Conservation (phyloP, 1,139 yeast genomes). For the Oligophagozyma castellii region DNA sequence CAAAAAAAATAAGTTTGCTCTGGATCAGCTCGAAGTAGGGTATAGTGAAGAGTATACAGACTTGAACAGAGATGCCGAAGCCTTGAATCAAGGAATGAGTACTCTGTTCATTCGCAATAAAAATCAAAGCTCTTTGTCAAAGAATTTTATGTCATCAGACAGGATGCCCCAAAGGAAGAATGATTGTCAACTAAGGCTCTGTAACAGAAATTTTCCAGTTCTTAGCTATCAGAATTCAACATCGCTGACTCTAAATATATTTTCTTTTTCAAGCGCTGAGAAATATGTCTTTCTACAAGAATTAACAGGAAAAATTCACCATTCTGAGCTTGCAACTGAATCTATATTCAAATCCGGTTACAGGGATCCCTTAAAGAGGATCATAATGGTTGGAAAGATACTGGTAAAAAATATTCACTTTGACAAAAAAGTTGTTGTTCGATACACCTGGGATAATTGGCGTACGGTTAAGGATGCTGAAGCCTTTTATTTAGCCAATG, state of each 20-base stretch:
- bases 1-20: slow-evolving; percentile 2
- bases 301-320: slow-evolving; percentile 3
- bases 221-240: slow-evolving; percentile 10
- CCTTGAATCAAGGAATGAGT: slow-evolving; percentile 1
- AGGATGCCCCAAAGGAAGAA: slow-evolving; percentile 4
- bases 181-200: no score
- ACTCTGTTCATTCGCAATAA: not conserved
- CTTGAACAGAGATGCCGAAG: slow-evolving; percentile 2
- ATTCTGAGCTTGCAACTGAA: not conserved
- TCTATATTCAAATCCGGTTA: slow-evolving; percentile 1
- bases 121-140: not conserved
- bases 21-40: slow-evolving; percentile 5
- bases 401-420: slow-evolving; percentile 14
- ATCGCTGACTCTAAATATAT: slow-evolving; percentile 11
- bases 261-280: slow-evolving; percentile 8
- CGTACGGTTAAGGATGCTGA: slow-evolving; percentile 12
- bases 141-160: not conserved
- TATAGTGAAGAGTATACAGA: slow-evolving; percentile 2
- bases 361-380: not conserved
- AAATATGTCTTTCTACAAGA: slow-evolving; percentile 12
- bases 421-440: slow-evolving; percentile 14
- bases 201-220: slow-evolving; percentile 12
- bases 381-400: slow-evolving; percentile 10
- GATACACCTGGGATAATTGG: slow-evolving; percentile 16
- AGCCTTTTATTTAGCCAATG: slow-evolving; percentile 13